These are phyloP conservation scores for Kalaharituber pfeilii DNA, from an alignment of 2,329 filamentous ascomycete genomes.

Conservation along the genomic window DNA sequence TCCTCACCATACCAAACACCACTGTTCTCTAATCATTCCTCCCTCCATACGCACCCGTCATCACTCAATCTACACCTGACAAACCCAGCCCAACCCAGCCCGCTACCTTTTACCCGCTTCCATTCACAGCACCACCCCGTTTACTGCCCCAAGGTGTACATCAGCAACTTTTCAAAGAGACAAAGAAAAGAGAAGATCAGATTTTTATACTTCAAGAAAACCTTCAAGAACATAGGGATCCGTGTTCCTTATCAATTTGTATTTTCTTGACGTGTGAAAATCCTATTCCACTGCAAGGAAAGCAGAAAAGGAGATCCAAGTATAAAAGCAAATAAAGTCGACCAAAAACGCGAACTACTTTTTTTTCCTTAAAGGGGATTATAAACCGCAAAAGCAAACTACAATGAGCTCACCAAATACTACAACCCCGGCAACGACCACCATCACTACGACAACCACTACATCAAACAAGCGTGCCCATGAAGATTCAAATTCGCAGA, in stretches of 20 bases:
- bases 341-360: constrained; percentile 9
- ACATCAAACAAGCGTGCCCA: constrained; percentile 58
- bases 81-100: constrained; percentile 14
- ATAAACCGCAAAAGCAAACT: constrained; percentile 8
- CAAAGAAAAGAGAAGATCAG: constrained; percentile 15
- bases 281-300: neutral
- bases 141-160: constrained; percentile 13
- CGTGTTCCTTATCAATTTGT: constrained; percentile 4
- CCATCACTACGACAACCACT: constrained; percentile 38
- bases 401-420: constrained; percentile 33
- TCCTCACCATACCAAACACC: constrained; percentile 11
- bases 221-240: constrained; percentile 13
- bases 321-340: constrained; percentile 12
- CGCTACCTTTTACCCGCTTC: constrained; percentile 15
- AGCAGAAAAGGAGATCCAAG: constrained; percentile 12
- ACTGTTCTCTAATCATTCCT: constrained; percentile 10
- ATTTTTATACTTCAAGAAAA: constrained; percentile 21
- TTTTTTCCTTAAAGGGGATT: no score
- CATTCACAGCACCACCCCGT: constrained; percentile 16
- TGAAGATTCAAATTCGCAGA: constrained; percentile 81
- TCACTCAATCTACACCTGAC: constrained; percentile 10
- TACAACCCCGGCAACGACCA: constrained; percentile 26
- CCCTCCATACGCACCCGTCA: constrained; percentile 11
- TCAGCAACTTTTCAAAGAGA: no score
- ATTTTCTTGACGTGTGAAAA: neutral